Evolutionary conservation across 2,329 filamentous ascomycete genomes (phyloP).

Genomic region (Hypoxylon sp.): DNA sequence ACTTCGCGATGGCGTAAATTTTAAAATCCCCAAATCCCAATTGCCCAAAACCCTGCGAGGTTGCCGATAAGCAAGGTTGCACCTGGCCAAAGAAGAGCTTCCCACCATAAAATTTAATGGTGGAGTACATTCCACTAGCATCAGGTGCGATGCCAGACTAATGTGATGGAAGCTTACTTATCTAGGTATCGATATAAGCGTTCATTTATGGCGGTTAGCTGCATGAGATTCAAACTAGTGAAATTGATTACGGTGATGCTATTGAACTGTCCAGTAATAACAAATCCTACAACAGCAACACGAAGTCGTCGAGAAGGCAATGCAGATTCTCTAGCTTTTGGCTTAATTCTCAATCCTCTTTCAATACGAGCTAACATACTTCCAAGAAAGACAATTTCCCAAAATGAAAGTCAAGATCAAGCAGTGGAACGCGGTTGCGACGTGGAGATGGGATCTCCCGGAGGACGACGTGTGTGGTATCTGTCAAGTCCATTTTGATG

Average conservation of each 20-base stretch:
- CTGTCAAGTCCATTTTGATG: constrained; percentile 97
- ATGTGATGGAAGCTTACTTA: constrained; percentile 12
- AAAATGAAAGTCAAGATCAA: constrained; percentile 95
- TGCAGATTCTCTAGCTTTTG: constrained; percentile 3
- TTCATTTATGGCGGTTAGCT: constrained; percentile 17
- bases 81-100: constrained; percentile 20
- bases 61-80: constrained; percentile 34
- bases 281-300: constrained; percentile 6
- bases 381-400: constrained; percentile 15
- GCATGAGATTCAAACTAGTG: constrained; percentile 10
- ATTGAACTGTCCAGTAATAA: constrained; percentile 9
- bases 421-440: constrained; percentile 93
- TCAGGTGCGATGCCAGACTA: constrained; percentile 31
- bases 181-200: constrained; percentile 24
- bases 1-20: constrained; percentile 31
- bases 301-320: constrained; percentile 2
- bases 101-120: constrained; percentile 27
- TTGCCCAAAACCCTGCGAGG: constrained; percentile 7
- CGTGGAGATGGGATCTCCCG: constrained; percentile 97
- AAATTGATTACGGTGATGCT: constrained; percentile 14
- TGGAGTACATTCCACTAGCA: constrained; percentile 36
- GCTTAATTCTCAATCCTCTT: background rate
- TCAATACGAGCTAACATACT: background rate
- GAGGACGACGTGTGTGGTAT: constrained; percentile 99
- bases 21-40: constrained; percentile 31